Conservation (phyloP, 176 grass and related monocot species). For the Aegilops bicornis region DNA sequence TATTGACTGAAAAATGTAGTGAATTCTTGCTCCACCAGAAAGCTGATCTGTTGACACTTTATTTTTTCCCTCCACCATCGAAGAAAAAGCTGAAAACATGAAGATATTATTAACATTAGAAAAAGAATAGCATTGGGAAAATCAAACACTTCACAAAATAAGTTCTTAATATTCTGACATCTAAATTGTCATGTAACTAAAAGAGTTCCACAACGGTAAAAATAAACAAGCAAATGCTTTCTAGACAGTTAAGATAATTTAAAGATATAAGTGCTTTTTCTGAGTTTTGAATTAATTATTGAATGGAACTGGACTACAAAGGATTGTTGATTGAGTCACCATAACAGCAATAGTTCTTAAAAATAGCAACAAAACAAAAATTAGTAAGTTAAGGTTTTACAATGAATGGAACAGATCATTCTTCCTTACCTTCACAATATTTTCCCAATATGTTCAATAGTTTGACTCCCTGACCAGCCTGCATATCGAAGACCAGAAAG, state of each 20-base stretch:
- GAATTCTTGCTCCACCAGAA: slow-evolving; percentile 95
- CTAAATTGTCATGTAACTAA: neutral
- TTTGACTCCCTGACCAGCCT: slow-evolving; percentile 82
- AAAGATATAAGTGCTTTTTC: neutral
- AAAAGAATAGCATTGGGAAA: slow-evolving; percentile 14
- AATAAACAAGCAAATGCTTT: slow-evolving; percentile 23
- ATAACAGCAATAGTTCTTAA: slow-evolving; percentile 11
- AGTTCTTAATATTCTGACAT: slow-evolving; percentile 3
- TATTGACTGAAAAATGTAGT: slow-evolving; percentile 98
- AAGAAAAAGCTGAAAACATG: slow-evolving; percentile 81
- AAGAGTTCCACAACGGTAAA: neutral
- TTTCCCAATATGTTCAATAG: slow-evolving; percentile 87
- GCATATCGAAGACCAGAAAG: slow-evolving; percentile 21
- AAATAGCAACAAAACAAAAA: neutral
- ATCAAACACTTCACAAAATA: neutral
- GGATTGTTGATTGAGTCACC: neutral
- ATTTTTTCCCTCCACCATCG: slow-evolving; percentile 87
- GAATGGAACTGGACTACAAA: neutral
- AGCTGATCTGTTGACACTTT: slow-evolving; percentile 85
- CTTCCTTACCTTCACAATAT: slow-evolving; percentile 93
- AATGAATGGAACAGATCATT: neutral
- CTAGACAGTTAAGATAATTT: neutral
- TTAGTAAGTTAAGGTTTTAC: slow-evolving; percentile 1
- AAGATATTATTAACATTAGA: slow-evolving; percentile 31
- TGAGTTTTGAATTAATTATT: slow-evolving; percentile 6